These are phyloP conservation scores for Astrothelium macrocarpum DNA, from an alignment of 495 filamentous ascomycete genomes.

Conservation along the genomic window DNA sequence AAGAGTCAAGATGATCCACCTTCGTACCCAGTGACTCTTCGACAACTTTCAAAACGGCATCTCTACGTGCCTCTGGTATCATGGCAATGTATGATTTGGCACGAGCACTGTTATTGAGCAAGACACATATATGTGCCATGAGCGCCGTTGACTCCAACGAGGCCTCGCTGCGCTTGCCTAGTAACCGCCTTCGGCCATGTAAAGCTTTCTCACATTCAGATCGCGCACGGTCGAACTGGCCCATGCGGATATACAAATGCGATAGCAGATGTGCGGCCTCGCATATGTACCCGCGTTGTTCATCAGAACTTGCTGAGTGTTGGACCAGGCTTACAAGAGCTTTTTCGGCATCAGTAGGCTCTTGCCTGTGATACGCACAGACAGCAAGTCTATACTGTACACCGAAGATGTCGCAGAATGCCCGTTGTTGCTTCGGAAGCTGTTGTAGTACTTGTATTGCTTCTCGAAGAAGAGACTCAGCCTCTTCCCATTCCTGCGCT, in stretches of 20 bases:
- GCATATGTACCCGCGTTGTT: constrained; percentile 10
- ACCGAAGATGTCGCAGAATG: constrained; percentile 24
- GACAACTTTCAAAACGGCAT: constrained; percentile 11
- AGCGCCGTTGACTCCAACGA: constrained; percentile 19
- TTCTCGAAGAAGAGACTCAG: constrained; percentile 27
- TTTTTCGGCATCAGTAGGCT: constrained; percentile 22
- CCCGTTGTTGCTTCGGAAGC: constrained; percentile 24
- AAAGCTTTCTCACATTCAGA: constrained; percentile 19
- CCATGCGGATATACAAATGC: constrained; percentile 15
- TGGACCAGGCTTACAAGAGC: constrained; percentile 17
- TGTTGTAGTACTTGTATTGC: constrained; percentile 23
- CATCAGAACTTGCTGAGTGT: constrained; percentile 18
- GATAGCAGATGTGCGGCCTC: constrained; percentile 15
- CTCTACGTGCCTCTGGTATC: constrained; percentile 16
- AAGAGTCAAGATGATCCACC: constrained; percentile 16
- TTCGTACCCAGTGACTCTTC: constrained; percentile 13
- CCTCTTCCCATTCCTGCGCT: constrained; percentile 25
- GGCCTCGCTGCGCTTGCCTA: constrained; percentile 16
- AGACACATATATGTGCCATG: constrained; percentile 19
- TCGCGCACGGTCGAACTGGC: constrained; percentile 16
- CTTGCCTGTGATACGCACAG: constrained; percentile 26
- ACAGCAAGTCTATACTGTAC: constrained; percentile 27
- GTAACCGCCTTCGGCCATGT: constrained; percentile 13
- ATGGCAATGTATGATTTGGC: constrained; percentile 16
- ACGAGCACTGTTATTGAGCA: constrained; percentile 16